Evolutionary conservation across 179 eudicot genomes (phyloP).

Genomic region (Spergularia azorica): DNA sequence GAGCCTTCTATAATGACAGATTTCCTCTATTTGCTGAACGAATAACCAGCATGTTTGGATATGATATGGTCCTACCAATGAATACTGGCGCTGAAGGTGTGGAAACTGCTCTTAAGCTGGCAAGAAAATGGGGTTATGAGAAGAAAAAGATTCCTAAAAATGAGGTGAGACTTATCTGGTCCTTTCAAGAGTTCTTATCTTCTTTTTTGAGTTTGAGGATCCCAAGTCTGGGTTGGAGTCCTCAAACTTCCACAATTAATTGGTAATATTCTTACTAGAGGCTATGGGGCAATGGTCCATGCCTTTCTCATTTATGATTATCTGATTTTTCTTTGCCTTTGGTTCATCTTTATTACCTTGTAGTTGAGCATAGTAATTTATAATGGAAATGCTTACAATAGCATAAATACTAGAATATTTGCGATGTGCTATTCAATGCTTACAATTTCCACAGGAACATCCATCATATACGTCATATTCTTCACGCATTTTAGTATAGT

Average conservation of each 20-base stretch:
- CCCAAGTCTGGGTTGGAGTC: neutral
- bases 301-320: neutral
- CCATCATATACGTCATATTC: neutral
- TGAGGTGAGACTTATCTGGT: constrained; percentile 45
- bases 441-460: neutral
- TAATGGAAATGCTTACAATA: neutral
- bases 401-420: neutral
- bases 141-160: constrained; percentile 80
- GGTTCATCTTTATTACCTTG: constrained; percentile 6
- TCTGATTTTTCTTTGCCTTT: neutral
- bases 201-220: constrained; percentile 12
- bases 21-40: constrained; percentile 82
- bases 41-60: constrained; percentile 82
- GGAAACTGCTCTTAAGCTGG: constrained; percentile 92
- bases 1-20: constrained; percentile 89
- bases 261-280: too few relatives aligned
- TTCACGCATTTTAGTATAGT: too few relatives aligned
- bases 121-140: constrained; percentile 94
- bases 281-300: too few relatives aligned
- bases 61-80: constrained; percentile 98
- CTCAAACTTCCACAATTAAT: neutral
- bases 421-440: neutral
- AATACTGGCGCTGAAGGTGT: constrained; percentile 99
- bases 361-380: neutral
- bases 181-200: neutral